A percentile compares a stretch with the other conserved stretches of the same genome.
These are phyloP conservation scores for Raphanus hybrid DNA, from an alignment of 441 rosid genomes.

Conservation along the genomic window DNA sequence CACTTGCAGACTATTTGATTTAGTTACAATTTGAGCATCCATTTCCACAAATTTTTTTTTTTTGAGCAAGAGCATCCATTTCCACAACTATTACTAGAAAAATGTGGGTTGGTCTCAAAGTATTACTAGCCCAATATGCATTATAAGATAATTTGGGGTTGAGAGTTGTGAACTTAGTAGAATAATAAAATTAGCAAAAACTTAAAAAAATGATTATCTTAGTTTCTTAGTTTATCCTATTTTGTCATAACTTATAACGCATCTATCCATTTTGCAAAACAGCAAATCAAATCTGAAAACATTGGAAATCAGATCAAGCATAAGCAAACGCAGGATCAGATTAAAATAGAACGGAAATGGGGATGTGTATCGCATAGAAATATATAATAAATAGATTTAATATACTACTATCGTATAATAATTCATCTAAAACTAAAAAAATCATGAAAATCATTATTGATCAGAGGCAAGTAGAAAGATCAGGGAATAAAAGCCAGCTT, in stretches of 20 bases:
- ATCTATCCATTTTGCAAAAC: conserved; percentile 21
- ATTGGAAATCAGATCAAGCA: conserved; percentile 18
- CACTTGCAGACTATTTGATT: not conserved
- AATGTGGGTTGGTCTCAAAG: not conserved
- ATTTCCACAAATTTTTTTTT: not conserved
- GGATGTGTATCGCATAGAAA: not conserved
- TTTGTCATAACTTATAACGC: not conserved
- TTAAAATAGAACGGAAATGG: not conserved
- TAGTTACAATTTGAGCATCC: not conserved
- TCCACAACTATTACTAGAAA: not conserved
- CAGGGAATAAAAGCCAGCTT: conserved; percentile 38
- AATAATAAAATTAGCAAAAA: not conserved
- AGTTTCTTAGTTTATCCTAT: not conserved
- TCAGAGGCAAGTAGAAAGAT: conserved; percentile 36
- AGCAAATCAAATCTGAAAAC: conserved; percentile 27
- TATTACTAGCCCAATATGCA: conserved; percentile 20
- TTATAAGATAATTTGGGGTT: conserved; percentile 24
- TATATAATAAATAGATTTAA: conserved; percentile 11
- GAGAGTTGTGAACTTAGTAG: not conserved
- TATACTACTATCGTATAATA: not conserved
- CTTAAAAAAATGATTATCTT: not conserved
- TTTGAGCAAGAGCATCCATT: not conserved
- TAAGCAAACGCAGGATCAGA: conserved; percentile 21
- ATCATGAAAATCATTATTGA: conserved; percentile 37
- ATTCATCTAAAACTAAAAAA: conserved; percentile 20